A percentile compares a stretch with the other conserved stretches of the same genome.
Evolutionary conservation across 345 rosid species (phyloP).

Genomic region (Hypericum androsaemum): DNA sequence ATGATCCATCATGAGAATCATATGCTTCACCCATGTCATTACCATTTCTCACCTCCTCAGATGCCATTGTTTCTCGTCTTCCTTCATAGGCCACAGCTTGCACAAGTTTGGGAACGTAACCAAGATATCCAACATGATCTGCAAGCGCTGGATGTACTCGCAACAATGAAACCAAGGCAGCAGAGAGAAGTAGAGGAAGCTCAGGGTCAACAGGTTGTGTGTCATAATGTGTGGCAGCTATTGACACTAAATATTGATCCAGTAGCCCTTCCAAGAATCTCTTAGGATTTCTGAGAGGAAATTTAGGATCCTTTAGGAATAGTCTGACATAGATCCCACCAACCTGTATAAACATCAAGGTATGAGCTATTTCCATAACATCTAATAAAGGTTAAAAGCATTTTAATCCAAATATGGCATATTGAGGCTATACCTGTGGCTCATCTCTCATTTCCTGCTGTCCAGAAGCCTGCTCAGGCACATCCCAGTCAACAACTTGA

Average conservation of each 20-base stretch:
- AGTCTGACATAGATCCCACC: constrained; percentile 91
- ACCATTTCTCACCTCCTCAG: constrained; percentile 50
- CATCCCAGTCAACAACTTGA: constrained; percentile 91
- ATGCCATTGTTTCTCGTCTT: constrained; percentile 82
- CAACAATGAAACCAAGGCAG: constrained; percentile 93
- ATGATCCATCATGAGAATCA: constrained; percentile 51
- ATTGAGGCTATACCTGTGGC: constrained; percentile 52
- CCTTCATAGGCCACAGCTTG: constrained; percentile 96
- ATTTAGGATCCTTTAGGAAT: constrained; percentile 93
- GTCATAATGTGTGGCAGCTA: constrained; percentile 87
- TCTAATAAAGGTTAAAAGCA: neutral
- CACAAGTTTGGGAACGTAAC: constrained; percentile 95
- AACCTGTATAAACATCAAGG: constrained; percentile 46
- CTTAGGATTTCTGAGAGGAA: constrained; percentile 94
- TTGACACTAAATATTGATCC: constrained; percentile 88
- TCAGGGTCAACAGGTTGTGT: constrained; percentile 70
- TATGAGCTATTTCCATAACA: constrained; percentile 11
- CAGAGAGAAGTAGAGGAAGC: constrained; percentile 93
- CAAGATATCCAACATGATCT: constrained; percentile 95
- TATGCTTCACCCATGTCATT: constrained; percentile 28
- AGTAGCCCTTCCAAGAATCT: constrained; percentile 93
- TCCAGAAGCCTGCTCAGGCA: constrained; percentile 89
- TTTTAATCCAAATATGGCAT: neutral
- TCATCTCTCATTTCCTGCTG: constrained; percentile 88
- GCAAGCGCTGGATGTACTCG: constrained; percentile 98